A percentile compares a stretch with the other conserved stretches of the same genome.
phyloP scores from a whole-genome alignment of 805 yeast species.

The Candida koratica region DNA sequence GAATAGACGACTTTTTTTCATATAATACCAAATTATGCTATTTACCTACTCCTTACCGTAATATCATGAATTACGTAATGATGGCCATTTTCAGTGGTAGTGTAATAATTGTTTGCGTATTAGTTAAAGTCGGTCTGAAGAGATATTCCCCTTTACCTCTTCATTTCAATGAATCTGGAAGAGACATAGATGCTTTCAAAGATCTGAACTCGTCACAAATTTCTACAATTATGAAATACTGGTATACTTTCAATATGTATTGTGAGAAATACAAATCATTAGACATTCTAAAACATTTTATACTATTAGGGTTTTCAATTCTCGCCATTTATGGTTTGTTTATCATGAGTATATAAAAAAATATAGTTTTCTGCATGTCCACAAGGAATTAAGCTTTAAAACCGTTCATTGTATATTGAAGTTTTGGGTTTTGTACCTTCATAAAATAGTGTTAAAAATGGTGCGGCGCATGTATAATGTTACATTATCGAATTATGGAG shows the following conservation, averaged over 20 bases:
- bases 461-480: constrained; percentile 5
- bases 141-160: constrained; percentile 5
- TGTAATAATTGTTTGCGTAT: constrained; percentile 26
- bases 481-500: too few species aligned
- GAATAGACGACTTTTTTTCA: constrained; percentile 8
- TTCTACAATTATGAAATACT: constrained; percentile 6
- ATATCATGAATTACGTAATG: constrained; percentile 34
- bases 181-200: neutral
- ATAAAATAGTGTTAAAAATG: constrained; percentile 5
- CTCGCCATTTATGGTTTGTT: constrained; percentile 18
- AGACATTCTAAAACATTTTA: constrained; percentile 19
- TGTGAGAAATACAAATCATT: constrained; percentile 8
- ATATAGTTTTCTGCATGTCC: too few species aligned
- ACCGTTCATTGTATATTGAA: too few species aligned
- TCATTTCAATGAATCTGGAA: neutral
- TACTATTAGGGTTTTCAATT: constrained; percentile 18
- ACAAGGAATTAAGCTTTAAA: too few species aligned
- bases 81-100: constrained; percentile 32
- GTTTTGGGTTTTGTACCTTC: too few species aligned
- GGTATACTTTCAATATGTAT: neutral
- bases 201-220: neutral
- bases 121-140: constrained; percentile 16
- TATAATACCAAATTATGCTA: constrained; percentile 43
- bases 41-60: constrained; percentile 44
- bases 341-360: constrained; percentile 7